A percentile compares a stretch with the other conserved stretches of the same genome.
Conservation (phyloP, 2,329 filamentous ascomycete genomes). For the Ophiosphaerella herpotricha region DNA sequence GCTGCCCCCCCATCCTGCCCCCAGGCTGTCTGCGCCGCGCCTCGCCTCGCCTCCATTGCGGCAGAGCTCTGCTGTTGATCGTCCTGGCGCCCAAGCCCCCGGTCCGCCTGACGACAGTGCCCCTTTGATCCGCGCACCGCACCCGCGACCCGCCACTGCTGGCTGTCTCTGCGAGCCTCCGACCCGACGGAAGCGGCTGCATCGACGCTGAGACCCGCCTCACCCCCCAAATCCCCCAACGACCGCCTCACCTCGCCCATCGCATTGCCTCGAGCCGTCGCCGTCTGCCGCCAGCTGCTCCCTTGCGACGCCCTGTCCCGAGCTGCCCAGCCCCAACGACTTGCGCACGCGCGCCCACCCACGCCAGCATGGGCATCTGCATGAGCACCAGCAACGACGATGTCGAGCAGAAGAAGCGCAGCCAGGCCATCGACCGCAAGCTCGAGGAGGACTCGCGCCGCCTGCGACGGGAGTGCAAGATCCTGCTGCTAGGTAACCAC, state of each 20-base stretch:
- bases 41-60: too few species aligned
- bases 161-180: too few species aligned
- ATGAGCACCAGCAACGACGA: conserved; percentile 88
- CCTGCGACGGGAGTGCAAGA: conserved; percentile 97
- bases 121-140: too few species aligned
- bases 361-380: conserved; percentile 81
- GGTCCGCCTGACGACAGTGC: too few species aligned
- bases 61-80: too few species aligned
- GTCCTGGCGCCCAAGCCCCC: too few species aligned
- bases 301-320: conserved; percentile 38
- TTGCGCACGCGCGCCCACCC: conserved; percentile 29
- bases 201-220: neutral
- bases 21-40: too few species aligned
- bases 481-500: conserved; percentile 80
- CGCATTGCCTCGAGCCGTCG: conserved; percentile 13
- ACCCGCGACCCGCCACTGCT: too few species aligned
- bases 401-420: conserved; percentile 92
- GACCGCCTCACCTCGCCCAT: neutral
- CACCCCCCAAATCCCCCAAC: conserved; percentile 7
- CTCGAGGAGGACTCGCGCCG: conserved; percentile 93
- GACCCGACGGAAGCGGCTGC: too few species aligned
- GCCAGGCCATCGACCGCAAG: conserved; percentile 90
- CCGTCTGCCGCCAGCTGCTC: conserved; percentile 9
- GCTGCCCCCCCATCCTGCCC: too few species aligned
- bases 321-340: conserved; percentile 34